Percentiles rank a stretch among this genome's conserved stretches.
phyloP scores from a whole-genome alignment of 345 rosid species.

The Carallia brachiata region DNA sequence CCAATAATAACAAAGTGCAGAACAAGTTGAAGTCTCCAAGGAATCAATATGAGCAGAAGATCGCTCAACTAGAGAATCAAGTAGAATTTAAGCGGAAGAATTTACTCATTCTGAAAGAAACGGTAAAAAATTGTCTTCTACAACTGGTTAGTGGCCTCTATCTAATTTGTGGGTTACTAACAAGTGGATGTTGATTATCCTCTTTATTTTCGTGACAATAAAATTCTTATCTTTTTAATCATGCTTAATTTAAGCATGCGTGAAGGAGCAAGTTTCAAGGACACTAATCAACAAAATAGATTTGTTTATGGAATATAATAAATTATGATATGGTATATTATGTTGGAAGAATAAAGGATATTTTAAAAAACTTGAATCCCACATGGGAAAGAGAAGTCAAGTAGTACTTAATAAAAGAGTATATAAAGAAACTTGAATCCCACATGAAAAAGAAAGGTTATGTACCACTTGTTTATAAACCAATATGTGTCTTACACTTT shows the following conservation, averaged over 20 bases:
- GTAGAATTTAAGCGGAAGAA: slow-evolving; percentile 1
- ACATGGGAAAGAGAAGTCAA: too few relatives aligned
- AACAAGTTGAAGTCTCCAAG: background rate
- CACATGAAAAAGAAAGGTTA: too few relatives aligned
- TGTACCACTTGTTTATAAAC: too few relatives aligned
- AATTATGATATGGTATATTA: too few relatives aligned
- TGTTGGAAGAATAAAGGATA: too few relatives aligned
- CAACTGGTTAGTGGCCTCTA: too few relatives aligned
- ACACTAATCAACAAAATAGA: too few relatives aligned
- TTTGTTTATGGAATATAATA: too few relatives aligned
- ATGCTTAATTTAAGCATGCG: background rate
- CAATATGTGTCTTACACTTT: too few relatives aligned
- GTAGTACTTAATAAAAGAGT: too few relatives aligned
- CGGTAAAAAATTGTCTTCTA: background rate
- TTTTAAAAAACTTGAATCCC: too few relatives aligned
- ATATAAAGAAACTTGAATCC: too few relatives aligned
- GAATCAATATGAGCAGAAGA: slow-evolving; percentile 7
- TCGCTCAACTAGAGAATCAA: slow-evolving; percentile 3
- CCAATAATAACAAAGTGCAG: background rate
- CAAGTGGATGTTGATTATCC: background rate
- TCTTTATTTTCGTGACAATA: background rate
- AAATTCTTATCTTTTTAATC: background rate
- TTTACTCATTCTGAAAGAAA: slow-evolving; percentile 1
- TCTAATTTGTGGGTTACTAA: background rate
- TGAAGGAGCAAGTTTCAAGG: background rate